Evolutionary conservation across 352 stramenopile species (phyloP).

Genomic region (Pythium apleroticum): DNA sequence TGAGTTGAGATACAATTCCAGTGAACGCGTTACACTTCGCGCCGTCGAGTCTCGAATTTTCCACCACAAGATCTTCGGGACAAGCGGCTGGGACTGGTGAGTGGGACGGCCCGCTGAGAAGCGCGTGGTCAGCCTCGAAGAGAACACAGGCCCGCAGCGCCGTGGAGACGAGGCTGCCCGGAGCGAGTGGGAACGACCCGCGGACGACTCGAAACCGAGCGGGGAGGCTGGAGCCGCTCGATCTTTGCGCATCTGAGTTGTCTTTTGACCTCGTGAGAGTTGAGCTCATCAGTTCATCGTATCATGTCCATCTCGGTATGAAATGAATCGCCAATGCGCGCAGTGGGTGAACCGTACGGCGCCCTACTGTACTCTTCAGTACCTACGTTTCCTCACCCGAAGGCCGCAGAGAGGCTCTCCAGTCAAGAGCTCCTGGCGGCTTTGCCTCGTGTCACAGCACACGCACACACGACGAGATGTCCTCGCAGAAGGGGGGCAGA

Average conservation of each 20-base stretch:
- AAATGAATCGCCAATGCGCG: not conserved
- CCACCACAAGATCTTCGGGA: not conserved
- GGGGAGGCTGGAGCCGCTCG: not conserved
- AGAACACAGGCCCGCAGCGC: not conserved
- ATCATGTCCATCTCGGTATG: not conserved
- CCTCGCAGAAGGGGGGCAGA: not conserved
- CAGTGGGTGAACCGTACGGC: not conserved
- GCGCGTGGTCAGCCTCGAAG: not conserved
- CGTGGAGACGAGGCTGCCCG: not conserved
- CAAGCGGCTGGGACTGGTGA: not conserved
- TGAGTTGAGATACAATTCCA: too few species aligned
- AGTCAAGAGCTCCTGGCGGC: not conserved
- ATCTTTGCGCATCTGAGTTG: conserved; percentile 1
- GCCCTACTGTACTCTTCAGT: too few species aligned
- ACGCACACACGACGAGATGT: not conserved
- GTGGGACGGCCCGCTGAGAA: not conserved
- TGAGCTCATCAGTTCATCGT: conserved; percentile 1
- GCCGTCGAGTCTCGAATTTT: not conserved
- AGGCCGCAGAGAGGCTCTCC: not conserved
- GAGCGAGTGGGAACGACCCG: not conserved
- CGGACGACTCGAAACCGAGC: not conserved
- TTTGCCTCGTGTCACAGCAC: not conserved
- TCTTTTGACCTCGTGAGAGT: not conserved
- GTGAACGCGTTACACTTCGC: too few species aligned
- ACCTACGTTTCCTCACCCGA: not conserved